Percentiles rank a stretch among this genome's conserved stretches.
Evolutionary conservation across 148 eudicot genomes (phyloP).

Genomic region (Agrostemma githago): DNA sequence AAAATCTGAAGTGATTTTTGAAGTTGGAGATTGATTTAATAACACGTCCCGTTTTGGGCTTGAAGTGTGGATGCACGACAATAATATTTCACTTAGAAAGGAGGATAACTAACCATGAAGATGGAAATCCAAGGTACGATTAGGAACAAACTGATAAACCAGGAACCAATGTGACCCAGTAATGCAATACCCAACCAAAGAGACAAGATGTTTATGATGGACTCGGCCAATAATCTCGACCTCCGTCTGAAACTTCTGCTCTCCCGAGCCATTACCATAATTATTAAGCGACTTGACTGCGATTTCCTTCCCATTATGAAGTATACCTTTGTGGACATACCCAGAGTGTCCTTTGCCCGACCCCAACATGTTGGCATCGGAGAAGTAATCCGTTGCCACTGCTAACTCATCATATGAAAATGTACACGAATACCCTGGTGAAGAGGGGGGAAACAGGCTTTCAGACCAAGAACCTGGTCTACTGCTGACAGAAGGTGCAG

Average conservation of each 20-base stretch:
- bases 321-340: constrained; percentile 78
- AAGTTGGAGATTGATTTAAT: neutral
- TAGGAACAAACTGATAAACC: constrained; percentile 91
- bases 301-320: constrained; percentile 87
- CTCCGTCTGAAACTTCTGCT: constrained; percentile 86
- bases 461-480: constrained; percentile 78
- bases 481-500: constrained; percentile 50
- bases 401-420: constrained; percentile 81
- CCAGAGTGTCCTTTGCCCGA: constrained; percentile 96
- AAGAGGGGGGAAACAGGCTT: constrained; percentile 54
- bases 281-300: constrained; percentile 87
- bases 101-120: constrained; percentile 33
- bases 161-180: constrained; percentile 73
- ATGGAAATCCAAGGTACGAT: constrained; percentile 65
- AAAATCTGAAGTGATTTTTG: neutral
- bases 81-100: neutral
- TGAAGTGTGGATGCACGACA: neutral
- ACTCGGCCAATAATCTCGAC: constrained; percentile 90
- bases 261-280: constrained; percentile 88
- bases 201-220: constrained; percentile 93
- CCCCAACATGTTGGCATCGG: constrained; percentile 77
- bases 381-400: constrained; percentile 79
- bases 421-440: constrained; percentile 68
- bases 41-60: neutral
- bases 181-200: constrained; percentile 92